Evolutionary conservation across 139 green algal species (phyloP), one percentile per base, ranked within the genome.

Genomic region (Microglena sp.): DNA sequence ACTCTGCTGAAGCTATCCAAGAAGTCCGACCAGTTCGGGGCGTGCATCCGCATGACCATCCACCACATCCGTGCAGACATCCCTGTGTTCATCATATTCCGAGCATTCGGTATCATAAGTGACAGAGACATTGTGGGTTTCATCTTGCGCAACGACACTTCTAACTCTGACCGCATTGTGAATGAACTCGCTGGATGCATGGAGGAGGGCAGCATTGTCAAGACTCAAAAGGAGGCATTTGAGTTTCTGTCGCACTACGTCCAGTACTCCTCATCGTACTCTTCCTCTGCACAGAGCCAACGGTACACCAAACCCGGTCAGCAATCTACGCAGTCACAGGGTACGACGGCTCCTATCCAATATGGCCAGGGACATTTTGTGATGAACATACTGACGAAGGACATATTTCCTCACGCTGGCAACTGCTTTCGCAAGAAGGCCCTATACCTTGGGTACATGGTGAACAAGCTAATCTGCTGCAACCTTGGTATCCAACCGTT

Each of bases 101-200:
- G 85, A 35, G 90, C 88, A 1, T 93, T 96, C 84, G 90, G 90
- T 0, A 60, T 92, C 26, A 80, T 91, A 66, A 89, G 72, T 57
- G 90, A 96, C 59, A 34, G 61, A 29, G 35, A 66, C 5, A 62
- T 54, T 24, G 33, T 66, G 31, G 3, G 43, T 6, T 26, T 43
- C 6, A 53, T 69, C 33, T 21, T 11, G 2, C 4, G 5, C 6
- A 1, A 6, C 18, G 59, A 66, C 59, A 11, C 33, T 5, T 32
- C 34, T 7, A 21, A 54, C 5, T 3, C 4, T 1, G 50, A 84
- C 15, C 2, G 1, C 1, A 7, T 5, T 4, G 2, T 59, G 6
- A 32, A 86, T 55, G 11, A 26, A n/a, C 11, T 59, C 18, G 50
- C 21, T n/a, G 50, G 21, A n/a, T 59, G 18, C 21, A 6, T 26